Evolutionary conservation across 2,329 filamentous ascomycete genomes (phyloP), one percentile per base, ranked within the genome.

Genomic region (Fusarium sp.): DNA sequence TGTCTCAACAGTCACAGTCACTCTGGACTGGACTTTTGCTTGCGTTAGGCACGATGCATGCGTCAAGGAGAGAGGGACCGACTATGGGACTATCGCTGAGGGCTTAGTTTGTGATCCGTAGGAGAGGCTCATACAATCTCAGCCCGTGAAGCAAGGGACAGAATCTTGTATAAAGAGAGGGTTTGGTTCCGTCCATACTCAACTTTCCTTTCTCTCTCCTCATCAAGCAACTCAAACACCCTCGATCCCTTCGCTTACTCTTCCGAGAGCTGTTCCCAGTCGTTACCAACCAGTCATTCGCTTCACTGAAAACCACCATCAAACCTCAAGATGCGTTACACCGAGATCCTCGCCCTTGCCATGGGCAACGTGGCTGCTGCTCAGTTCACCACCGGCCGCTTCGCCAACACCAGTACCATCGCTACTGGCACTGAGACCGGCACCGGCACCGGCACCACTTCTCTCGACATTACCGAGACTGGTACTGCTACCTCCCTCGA

Each of bases 221-320:
- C 67, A 72, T 62, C 64, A 70, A 69, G 52, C 61, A 63, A 58
- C 46, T 49, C 64, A 63, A 65, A 63, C 66, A 68, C 50, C 74
- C 75, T 77, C 74, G 76, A 77, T 73, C 67, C 74, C 44, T 64
- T 76, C 76, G 61, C 68, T 72, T 71, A 48, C 66, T 64, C 44
- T 52, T 60, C 71, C 69, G 74, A 76, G 76, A 71, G 68, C 70
- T 69, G 62, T 38, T 68, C 55, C 55, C 69, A 62, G 67, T 75
- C 69, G 57, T 70, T 74, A 64, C 54, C 50, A 47, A 49, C 49
- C 62, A 54, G 62, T 73, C 74, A 72, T 68, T 73, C 67, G 64
- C 67, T 74, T 54, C 45, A 24, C 42, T 52, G n/a, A 58, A 44
- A 53, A 58, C 51, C 56, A 61, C 38, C 43, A 67, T 52, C 48